Conservation (phyloP, 2,329 filamentous ascomycete genomes). For the Escovopsis weberi region DNA sequence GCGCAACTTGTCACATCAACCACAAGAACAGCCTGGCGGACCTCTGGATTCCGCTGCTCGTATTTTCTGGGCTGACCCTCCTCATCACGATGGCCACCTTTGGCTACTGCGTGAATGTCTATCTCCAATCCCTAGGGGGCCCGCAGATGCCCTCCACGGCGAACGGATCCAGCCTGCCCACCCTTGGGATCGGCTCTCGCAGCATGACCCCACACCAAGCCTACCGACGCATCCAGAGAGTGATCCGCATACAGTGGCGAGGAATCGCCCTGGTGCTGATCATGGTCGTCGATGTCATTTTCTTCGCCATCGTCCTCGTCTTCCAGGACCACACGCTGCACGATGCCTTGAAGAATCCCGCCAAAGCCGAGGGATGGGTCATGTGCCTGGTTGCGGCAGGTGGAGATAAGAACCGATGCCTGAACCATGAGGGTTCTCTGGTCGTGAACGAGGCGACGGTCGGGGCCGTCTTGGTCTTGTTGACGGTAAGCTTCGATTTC, state of each 20-base stretch:
- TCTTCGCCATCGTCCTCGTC: conserved; percentile 85
- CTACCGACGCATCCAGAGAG: conserved; percentile 71
- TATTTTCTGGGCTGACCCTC: conserved; percentile 61
- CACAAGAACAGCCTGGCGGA: conserved; percentile 67
- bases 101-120: conserved; percentile 88
- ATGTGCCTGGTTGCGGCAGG: conserved; percentile 46
- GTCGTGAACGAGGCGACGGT: conserved; percentile 65
- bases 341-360: conserved; percentile 37
- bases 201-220: conserved; percentile 74
- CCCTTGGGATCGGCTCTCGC: conserved; percentile 57
- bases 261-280: conserved; percentile 81
- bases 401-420: conserved; percentile 50
- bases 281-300: conserved; percentile 82
- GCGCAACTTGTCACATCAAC: conserved; percentile 87
- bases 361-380: conserved; percentile 50
- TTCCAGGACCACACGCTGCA: conserved; percentile 64
- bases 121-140: conserved; percentile 70
- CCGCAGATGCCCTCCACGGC: conserved; percentile 45
- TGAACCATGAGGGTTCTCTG: conserved; percentile 41
- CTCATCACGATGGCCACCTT: conserved; percentile 76
- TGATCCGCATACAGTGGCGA: conserved; percentile 86
- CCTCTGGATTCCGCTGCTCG: conserved; percentile 81
- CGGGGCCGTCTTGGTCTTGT: conserved; percentile 65
- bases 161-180: conserved; percentile 54
- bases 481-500: conserved; percentile 46